Evolutionary conservation across 2,329 filamentous ascomycete genomes (phyloP).

Genomic region (Aspergillus felis): DNA sequence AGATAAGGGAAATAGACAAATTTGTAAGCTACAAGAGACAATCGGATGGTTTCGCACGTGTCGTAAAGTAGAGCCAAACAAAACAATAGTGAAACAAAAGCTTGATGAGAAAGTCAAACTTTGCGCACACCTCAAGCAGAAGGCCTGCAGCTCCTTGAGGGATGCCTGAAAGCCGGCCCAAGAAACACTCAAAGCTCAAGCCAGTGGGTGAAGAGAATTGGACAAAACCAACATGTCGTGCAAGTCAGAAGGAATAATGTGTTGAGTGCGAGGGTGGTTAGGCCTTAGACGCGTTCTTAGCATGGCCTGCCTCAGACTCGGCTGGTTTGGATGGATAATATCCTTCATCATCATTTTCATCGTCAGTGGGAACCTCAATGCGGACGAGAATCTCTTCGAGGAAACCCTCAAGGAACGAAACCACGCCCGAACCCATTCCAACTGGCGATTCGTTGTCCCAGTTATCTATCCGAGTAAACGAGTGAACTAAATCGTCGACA

Average conservation of each 20-base stretch:
- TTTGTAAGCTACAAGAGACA: not conserved
- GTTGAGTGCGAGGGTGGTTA: not conserved
- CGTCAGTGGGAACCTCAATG: constrained; percentile 66
- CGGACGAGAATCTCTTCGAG: constrained; percentile 90
- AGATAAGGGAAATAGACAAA: not conserved
- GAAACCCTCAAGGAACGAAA: constrained; percentile 84
- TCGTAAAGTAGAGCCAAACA: not conserved
- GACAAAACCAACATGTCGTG: not conserved
- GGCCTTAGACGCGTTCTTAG: not conserved
- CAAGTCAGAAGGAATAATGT: not conserved
- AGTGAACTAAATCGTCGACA: constrained; percentile 74
- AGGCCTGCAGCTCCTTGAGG: not conserved
- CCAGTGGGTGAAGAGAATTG: not conserved
- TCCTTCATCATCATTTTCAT: constrained; percentile 3
- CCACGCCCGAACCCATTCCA: constrained; percentile 88
- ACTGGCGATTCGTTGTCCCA: constrained; percentile 83
- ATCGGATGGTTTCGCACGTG: constrained; percentile 2
- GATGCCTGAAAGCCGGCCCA: not conserved
- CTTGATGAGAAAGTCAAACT: not conserved
- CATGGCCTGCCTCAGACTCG: not conserved
- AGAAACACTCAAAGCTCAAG: not conserved
- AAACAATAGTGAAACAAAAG: not conserved
- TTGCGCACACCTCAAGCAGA: not conserved
- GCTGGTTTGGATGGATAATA: not conserved
- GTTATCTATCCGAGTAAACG: constrained; percentile 86